Percentiles rank a stretch among this genome's conserved stretches.
Evolutionary conservation across 768 basidiomycete genomes (phyloP).

Genomic region (Ramaria sp.): DNA sequence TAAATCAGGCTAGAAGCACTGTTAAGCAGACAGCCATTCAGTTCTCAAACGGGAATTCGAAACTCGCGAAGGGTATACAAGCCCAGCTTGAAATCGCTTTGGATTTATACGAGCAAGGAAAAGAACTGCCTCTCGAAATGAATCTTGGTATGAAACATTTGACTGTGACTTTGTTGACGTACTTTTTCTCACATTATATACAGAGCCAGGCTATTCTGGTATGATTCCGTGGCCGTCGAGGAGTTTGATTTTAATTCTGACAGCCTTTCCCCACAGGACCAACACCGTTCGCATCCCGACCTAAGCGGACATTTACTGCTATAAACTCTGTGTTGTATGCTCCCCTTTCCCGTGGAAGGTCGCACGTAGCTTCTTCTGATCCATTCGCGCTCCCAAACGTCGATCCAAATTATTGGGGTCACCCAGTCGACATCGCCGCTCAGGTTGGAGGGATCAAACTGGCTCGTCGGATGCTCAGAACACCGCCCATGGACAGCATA

Average conservation of each 20-base stretch:
- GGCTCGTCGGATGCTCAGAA: conserved; percentile 14
- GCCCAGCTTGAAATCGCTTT: conserved; percentile 3
- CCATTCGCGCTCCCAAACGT: conserved; percentile 22
- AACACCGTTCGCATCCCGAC: neutral
- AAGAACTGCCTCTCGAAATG: conserved; percentile 6
- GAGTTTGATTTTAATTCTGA: no score
- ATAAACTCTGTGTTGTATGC: conserved; percentile 11
- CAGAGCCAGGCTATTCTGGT: conserved; percentile 10
- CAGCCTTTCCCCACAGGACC: no score
- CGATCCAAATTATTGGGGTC: no score
- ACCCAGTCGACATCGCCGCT: conserved; percentile 5
- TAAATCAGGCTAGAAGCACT: neutral
- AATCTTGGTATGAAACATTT: conserved; percentile 1
- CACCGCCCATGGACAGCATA: conserved; percentile 15
- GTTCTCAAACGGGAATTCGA: conserved; percentile 8
- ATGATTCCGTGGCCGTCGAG: no score
- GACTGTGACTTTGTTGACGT: neutral
- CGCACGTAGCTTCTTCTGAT: conserved; percentile 20
- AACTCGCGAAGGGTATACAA: conserved; percentile 8
- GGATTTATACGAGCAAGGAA: conserved; percentile 4
- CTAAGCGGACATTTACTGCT: conserved; percentile 3
- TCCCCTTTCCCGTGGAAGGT: conserved; percentile 8
- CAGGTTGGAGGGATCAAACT: conserved; percentile 7
- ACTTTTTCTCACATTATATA: neutral
- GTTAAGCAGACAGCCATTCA: neutral